phyloP scores from a whole-genome alignment of 2,329 filamentous ascomycete species.

The Akanthomyces dipterigenus region DNA sequence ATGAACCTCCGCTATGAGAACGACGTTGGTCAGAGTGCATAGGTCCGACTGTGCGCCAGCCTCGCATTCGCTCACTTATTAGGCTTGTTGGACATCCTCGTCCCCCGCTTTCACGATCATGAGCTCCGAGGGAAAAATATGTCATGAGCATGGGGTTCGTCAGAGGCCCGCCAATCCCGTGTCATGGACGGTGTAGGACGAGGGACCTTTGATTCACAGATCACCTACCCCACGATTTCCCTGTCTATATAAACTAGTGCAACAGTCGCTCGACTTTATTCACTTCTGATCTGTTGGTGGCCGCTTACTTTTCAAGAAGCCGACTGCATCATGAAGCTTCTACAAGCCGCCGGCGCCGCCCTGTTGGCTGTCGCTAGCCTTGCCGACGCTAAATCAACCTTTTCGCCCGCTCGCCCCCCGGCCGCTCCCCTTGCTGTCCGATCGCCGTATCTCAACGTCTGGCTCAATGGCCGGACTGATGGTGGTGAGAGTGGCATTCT shows the following conservation, averaged over 20 bases:
- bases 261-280: neutral
- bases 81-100: neutral
- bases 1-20: neutral
- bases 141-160: neutral
- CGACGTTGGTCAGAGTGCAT: neutral
- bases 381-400: conserved; percentile 41
- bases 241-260: neutral
- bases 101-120: neutral
- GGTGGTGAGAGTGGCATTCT: conserved; percentile 60
- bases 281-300: neutral
- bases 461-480: conserved; percentile 56
- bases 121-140: neutral
- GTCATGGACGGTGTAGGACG: neutral
- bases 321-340: conserved; percentile 9
- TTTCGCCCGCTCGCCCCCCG: conserved; percentile 58
- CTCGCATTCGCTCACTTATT: neutral
- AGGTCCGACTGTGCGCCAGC: neutral
- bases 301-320: neutral
- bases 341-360: conserved; percentile 17
- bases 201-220: neutral
- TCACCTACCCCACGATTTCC: neutral
- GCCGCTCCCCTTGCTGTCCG: conserved; percentile 66
- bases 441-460: conserved; percentile 67
- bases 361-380: conserved; percentile 22
- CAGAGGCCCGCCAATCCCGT: neutral